Evolutionary conservation across 2,329 filamentous ascomycete species (phyloP).

Genomic region (Nigrospora sphaerica): DNA sequence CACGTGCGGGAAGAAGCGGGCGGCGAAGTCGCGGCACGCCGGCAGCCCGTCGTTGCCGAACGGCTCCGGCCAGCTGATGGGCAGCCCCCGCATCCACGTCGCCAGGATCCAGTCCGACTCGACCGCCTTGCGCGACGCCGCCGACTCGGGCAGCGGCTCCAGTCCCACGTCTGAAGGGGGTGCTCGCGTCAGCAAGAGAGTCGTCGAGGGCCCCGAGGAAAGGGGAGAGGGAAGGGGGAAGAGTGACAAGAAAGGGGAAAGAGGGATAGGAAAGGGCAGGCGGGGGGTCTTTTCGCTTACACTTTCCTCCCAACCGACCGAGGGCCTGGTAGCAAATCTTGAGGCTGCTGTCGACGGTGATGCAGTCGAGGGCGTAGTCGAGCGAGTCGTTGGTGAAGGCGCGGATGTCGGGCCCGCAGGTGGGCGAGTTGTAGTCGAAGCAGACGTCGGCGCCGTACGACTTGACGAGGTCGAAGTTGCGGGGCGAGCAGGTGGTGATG

Average conservation of each 20-base stretch:
- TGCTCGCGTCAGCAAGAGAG: too few relatives aligned
- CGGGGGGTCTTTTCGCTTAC: not conserved
- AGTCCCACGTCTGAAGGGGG: not conserved
- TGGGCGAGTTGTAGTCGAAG: conserved; percentile 1
- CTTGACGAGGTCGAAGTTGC: conserved; percentile 2
- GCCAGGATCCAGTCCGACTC: conserved; percentile 5
- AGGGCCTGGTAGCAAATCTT: conserved; percentile 3
- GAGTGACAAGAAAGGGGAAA: too few relatives aligned
- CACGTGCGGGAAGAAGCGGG: conserved; percentile 2
- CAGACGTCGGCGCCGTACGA: conserved; percentile 1
- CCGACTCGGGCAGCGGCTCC: conserved; percentile 2
- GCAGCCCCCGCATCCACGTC: conserved; percentile 6
- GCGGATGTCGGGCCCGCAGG: conserved; percentile 19
- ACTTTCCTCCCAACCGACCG: conserved; percentile 3
- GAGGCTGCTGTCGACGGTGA: not conserved
- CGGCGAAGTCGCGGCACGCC: conserved; percentile 2
- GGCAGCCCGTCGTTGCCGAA: conserved; percentile 4
- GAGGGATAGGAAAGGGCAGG: too few relatives aligned
- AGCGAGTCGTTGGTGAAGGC: conserved; percentile 29
- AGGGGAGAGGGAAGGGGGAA: too few relatives aligned
- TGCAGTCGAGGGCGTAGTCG: conserved; percentile 32
- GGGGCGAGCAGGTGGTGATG: not conserved
- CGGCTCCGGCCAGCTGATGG: conserved; percentile 6
- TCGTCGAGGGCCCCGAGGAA: too few relatives aligned
- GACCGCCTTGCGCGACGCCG: not conserved